Percentiles rank a stretch among this genome's conserved stretches.
These are phyloP conservation scores for Berberis vulgaris DNA, from an alignment of 164 flowering plant species.

Conservation along the genomic window DNA sequence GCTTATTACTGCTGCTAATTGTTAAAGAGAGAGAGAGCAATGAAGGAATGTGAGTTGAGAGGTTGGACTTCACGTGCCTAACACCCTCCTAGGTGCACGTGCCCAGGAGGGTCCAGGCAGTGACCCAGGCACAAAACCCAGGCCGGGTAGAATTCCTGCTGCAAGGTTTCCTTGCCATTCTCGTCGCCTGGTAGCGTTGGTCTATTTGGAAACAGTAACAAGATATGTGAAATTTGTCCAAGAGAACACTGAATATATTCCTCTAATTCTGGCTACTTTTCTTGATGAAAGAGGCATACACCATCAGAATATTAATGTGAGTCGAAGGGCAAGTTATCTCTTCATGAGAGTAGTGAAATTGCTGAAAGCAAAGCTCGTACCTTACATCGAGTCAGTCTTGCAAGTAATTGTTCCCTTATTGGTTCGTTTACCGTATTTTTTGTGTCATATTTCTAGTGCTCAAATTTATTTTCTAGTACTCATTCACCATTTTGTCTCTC, in stretches of 20 bases:
- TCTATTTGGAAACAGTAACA: slow-evolving; percentile 75
- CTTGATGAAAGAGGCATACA: slow-evolving; percentile 94
- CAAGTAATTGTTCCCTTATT: slow-evolving; percentile 43
- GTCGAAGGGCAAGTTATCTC: slow-evolving; percentile 87
- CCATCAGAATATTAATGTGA: slow-evolving; percentile 76
- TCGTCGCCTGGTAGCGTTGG: slow-evolving; percentile 85
- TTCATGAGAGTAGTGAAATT: slow-evolving; percentile 89
- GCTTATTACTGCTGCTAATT: too few species aligned
- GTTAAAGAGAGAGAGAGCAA: too few species aligned
- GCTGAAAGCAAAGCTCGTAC: slow-evolving; percentile 81
- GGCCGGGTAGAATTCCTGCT: too few species aligned
- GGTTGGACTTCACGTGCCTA: too few species aligned
- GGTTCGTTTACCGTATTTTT: background rate
- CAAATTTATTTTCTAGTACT: slow-evolving; percentile 2
- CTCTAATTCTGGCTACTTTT: slow-evolving; percentile 65
- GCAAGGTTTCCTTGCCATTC: slow-evolving; percentile 64
- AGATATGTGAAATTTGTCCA: slow-evolving; percentile 77
- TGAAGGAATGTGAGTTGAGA: too few species aligned
- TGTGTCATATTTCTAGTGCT: background rate
- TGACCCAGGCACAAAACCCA: too few species aligned
- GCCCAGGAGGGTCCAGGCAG: too few species aligned
- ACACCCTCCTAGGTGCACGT: too few species aligned
- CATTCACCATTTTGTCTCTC: background rate
- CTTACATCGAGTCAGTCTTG: slow-evolving; percentile 77
- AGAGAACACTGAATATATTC: slow-evolving; percentile 71